A percentile compares a stretch with the other conserved stretches of the same genome.
These are phyloP conservation scores for Aspergillus sparsus DNA, from an alignment of 495 filamentous ascomycete species.

Conservation along the genomic window DNA sequence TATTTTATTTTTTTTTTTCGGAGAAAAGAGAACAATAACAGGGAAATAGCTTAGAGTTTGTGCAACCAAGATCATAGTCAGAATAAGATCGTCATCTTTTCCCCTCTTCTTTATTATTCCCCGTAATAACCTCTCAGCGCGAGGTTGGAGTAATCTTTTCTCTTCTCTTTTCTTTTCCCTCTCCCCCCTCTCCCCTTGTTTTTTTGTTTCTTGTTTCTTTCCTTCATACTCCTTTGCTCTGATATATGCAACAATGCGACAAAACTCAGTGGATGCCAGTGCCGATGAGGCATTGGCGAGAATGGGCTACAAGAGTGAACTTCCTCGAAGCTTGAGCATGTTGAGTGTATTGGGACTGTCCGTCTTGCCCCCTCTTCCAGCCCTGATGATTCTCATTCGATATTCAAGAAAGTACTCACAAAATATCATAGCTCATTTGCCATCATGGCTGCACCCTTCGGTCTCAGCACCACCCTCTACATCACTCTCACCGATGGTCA, in stretches of 20 bases:
- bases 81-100: too few species aligned
- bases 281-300: constrained; percentile 58
- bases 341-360: constrained; percentile 63
- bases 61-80: too few species aligned
- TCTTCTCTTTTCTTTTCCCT: not conserved
- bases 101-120: too few species aligned
- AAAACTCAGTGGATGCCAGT: constrained; percentile 34
- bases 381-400: not conserved
- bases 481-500: constrained; percentile 67
- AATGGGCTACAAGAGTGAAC: constrained; percentile 65
- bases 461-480: constrained; percentile 68
- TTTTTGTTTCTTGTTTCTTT: constrained; percentile 3
- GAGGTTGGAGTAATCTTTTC: not conserved
- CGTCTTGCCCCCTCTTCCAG: constrained; percentile 21
- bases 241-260: constrained; percentile 17
- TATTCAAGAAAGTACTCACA: not conserved
- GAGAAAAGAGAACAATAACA: too few species aligned
- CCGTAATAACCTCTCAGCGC: too few species aligned
- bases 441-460: constrained; percentile 65
- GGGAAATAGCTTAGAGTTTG: too few species aligned
- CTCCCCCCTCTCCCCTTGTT: not conserved
- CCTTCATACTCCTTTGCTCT: not conserved
- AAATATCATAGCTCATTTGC: constrained; percentile 43
- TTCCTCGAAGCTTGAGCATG: constrained; percentile 64
- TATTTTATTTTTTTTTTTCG: too few species aligned